Base-by-base conservation (phyloP, 1,284 basidiomycete species). In the Xanthoconium separans region DNA sequence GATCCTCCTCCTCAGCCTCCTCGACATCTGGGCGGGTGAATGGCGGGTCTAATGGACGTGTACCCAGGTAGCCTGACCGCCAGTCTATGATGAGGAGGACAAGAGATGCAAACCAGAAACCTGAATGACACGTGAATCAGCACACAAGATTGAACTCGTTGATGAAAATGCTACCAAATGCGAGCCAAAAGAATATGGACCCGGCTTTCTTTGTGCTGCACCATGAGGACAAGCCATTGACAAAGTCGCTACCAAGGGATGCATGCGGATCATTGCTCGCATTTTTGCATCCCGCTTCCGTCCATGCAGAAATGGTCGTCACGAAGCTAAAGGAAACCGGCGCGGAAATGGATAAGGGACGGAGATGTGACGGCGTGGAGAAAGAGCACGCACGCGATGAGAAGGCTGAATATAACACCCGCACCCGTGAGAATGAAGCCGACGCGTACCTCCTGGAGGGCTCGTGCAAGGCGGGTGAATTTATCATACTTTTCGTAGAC, bases 141-240 rank as follows among this genome's bases (percentile, higher is more conserved):
- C 10, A 41, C n/a, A 6, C 16, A 31, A 53, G 42, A 15, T 18
- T 12, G 15, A 9, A 33, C 41, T 30, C 20, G 60, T 15, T 4
- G 22, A 16, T 30, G 22, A 68, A 70, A 24, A 45, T 8, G 16
- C 49, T 57, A 88, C 87, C 78, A 52, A 89, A 87, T 1, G 81
- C 76, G n/a, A 93, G 70, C 93, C 93, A 95, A 68, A 93, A 88
- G 72, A 96, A 95, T 50, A 94, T 82, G 8, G 83, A 82, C 0
- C 81, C 89, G 4, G 93, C 93, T 65, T 92, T 93, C 75, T 95
- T 95, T 8, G 93, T 95, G 58, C 78, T 83, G 71, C 93, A 96
- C 89, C 90, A 95, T 1, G 87, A 83, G 12, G 77, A 69, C 7
- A 96, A 75, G 8, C 76, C 90, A 12, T 78, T 77, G 61, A 81